phyloP scores from a whole-genome alignment of 73 alveolate genomes.

The Tetrahymena borealis region DNA sequence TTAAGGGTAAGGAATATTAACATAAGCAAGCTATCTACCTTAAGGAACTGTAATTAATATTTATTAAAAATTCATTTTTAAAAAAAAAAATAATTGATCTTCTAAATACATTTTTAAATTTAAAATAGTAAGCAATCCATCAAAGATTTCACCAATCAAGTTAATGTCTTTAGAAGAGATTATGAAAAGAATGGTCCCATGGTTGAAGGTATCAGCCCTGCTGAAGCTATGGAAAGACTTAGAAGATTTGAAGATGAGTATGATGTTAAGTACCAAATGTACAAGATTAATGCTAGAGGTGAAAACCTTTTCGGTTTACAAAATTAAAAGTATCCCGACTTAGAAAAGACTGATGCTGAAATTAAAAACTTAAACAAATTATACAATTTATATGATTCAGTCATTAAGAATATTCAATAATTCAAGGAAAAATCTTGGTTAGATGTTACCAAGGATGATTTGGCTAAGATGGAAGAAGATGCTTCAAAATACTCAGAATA shows the following conservation, averaged over 20 bases:
- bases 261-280: constrained; percentile 82
- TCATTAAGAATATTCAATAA: constrained; percentile 78
- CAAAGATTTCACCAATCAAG: constrained; percentile 79
- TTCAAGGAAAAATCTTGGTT: constrained; percentile 92
- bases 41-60: constrained; percentile 10
- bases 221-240: constrained; percentile 94
- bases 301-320: constrained; percentile 17
- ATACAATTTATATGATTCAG: constrained; percentile 50
- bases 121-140: constrained; percentile 30
- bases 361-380: constrained; percentile 32
- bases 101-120: background rate
- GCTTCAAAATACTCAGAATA: constrained; percentile 72
- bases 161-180: constrained; percentile 88
- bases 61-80: too few relatives aligned
- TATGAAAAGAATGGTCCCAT: constrained; percentile 96
- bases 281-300: constrained; percentile 14
- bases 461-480: constrained; percentile 78
- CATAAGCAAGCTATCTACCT: constrained; percentile 21
- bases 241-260: constrained; percentile 93
- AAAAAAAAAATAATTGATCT: background rate
- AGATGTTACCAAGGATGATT: constrained; percentile 74
- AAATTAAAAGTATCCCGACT: constrained; percentile 16
- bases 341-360: constrained; percentile 33
- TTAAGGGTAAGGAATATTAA: constrained; percentile 38
- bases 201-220: constrained; percentile 95